Conservation (phyloP, 768 basidiomycete species). For the Mycena venus region DNA sequence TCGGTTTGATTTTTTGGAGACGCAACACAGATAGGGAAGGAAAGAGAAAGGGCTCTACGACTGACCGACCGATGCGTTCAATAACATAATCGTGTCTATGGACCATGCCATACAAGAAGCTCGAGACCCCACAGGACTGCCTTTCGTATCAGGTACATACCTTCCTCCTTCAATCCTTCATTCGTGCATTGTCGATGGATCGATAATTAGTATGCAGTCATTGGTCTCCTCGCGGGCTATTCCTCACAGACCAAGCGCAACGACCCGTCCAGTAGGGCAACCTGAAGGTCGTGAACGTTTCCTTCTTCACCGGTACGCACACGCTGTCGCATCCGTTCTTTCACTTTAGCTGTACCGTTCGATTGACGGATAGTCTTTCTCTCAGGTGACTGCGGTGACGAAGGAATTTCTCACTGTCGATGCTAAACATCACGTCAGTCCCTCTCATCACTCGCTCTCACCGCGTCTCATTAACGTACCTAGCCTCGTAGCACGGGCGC, state of each 20-base stretch:
- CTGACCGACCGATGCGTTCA: too few species aligned
- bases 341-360: not conserved
- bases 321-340: not conserved
- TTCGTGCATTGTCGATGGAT: not conserved
- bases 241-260: constrained; percentile 59
- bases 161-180: not conserved
- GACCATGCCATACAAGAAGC: constrained; percentile 46
- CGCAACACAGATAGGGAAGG: too few species aligned
- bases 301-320: constrained; percentile 58
- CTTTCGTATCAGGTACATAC: constrained; percentile 56
- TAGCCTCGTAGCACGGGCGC: constrained; percentile 25
- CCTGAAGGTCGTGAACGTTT: constrained; percentile 61
- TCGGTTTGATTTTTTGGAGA: too few species aligned
- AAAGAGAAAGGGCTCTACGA: too few species aligned
- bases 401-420: constrained; percentile 66
- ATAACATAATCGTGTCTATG: constrained; percentile 62
- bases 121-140: constrained; percentile 59
- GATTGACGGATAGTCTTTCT: too few species aligned
- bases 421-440: constrained; percentile 61
- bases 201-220: constrained; percentile 44
- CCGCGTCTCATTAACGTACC: not conserved
- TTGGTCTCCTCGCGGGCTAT: constrained; percentile 55
- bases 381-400: constrained; percentile 67
- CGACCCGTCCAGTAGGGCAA: constrained; percentile 55
- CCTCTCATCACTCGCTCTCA: not conserved